A percentile compares a stretch with the other conserved stretches of the same genome.
Conservation (phyloP, 345 rosid species). For the Xanthoceras sorbifolium region DNA sequence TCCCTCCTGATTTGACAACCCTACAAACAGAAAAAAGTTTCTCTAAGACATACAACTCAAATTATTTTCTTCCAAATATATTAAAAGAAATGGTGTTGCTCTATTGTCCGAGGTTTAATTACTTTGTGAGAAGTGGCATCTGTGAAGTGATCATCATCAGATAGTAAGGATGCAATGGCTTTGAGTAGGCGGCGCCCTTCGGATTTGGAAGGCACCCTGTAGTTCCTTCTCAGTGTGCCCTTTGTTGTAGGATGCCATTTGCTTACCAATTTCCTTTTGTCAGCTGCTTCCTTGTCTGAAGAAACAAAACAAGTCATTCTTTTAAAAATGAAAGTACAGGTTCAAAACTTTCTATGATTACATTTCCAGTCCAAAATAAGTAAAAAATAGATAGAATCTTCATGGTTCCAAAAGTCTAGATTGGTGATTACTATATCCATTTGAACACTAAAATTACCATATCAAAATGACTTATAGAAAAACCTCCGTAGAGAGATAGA, state of each 20-base stretch:
- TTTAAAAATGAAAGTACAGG: background rate
- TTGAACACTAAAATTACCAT: background rate
- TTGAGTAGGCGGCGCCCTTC: slow-evolving; percentile 83
- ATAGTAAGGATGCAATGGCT: slow-evolving; percentile 80
- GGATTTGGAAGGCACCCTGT: slow-evolving; percentile 81
- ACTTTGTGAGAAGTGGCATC: slow-evolving; percentile 97
- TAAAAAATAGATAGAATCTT: background rate
- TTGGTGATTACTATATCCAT: background rate
- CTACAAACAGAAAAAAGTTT: slow-evolving; percentile 31
- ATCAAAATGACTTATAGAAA: background rate
- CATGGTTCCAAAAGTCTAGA: background rate
- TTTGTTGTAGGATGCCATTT: slow-evolving; percentile 97
- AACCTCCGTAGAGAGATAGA: background rate
- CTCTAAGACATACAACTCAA: background rate
- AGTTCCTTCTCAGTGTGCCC: slow-evolving; percentile 85
- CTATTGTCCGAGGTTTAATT: slow-evolving; percentile 14
- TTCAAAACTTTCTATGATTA: background rate
- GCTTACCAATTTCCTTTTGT: slow-evolving; percentile 78
- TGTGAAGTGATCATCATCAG: slow-evolving; percentile 84
- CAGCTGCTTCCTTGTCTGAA: slow-evolving; percentile 70
- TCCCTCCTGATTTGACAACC: slow-evolving; percentile 96
- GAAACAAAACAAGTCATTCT: slow-evolving; percentile 7
- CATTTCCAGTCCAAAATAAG: background rate
- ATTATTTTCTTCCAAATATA: background rate
- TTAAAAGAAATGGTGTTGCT: background rate